Evolutionary conservation across 106 monocot species (phyloP).

Genomic region (Hemerocallis citrina): DNA sequence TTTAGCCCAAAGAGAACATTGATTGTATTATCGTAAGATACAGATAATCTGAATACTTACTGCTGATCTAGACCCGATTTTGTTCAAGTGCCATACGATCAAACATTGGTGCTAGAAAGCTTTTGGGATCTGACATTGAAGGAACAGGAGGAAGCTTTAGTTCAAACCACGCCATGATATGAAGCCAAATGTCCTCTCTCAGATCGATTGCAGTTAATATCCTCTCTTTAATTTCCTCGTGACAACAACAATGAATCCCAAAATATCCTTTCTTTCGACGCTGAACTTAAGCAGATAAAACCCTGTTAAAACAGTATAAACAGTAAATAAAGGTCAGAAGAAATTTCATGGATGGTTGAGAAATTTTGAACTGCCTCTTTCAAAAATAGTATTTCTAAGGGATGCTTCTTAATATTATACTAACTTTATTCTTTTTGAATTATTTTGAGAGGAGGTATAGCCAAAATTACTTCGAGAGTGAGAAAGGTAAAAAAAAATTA

Average conservation of each 20-base stretch:
- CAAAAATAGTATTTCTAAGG: no score
- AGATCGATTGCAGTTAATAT: not conserved
- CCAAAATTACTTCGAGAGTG: not conserved
- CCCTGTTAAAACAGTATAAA: not conserved
- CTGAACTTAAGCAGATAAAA: conserved; percentile 12
- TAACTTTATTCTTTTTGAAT: no score
- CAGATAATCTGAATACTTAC: no score
- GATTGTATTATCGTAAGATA: no score
- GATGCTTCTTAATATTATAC: not conserved
- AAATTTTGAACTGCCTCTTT: conserved; percentile 5
- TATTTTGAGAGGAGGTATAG: no score
- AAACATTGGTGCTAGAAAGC: not conserved
- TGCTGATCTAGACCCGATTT: not conserved
- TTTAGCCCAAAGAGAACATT: no score
- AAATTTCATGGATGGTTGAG: not conserved
- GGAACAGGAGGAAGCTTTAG: not conserved
- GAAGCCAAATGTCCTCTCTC: conserved; percentile 11
- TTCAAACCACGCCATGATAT: conserved; percentile 13
- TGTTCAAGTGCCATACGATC: not conserved
- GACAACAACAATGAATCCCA: conserved; percentile 5
- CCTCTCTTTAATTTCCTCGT: conserved; percentile 5
- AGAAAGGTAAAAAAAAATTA: not conserved
- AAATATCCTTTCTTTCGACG: conserved; percentile 6
- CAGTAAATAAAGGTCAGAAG: no score
- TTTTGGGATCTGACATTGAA: not conserved